A percentile compares a stretch with the other conserved stretches of the same genome.
phyloP scores from a whole-genome alignment of 2,329 filamentous ascomycete species.

The Alternaria solani region DNA sequence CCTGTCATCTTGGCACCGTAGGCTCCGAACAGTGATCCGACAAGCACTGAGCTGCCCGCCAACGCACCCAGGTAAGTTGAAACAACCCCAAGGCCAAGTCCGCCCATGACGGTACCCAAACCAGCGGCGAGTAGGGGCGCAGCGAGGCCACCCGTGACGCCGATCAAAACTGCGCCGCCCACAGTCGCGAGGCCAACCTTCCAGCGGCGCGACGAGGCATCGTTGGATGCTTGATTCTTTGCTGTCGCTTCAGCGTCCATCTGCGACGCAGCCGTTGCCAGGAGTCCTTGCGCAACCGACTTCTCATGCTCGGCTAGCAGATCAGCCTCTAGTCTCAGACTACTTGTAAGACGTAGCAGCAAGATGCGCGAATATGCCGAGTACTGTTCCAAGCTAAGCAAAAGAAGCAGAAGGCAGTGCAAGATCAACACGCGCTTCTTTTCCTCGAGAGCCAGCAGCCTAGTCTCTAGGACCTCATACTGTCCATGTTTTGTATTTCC shows the following conservation, averaged over 20 bases:
- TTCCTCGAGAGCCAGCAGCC: slow-evolving; percentile 46
- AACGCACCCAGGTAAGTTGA: slow-evolving; percentile 81
- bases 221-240: slow-evolving; percentile 73
- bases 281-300: slow-evolving; percentile 75
- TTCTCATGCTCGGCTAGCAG: slow-evolving; percentile 74
- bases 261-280: slow-evolving; percentile 69
- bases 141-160: slow-evolving; percentile 78
- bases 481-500: slow-evolving; percentile 24
- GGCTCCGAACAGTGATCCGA: slow-evolving; percentile 87
- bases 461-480: slow-evolving; percentile 49
- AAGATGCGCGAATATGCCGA: slow-evolving; percentile 74
- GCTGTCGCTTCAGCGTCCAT: slow-evolving; percentile 80
- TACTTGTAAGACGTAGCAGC: slow-evolving; percentile 73
- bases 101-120: slow-evolving; percentile 78
- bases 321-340: slow-evolving; percentile 70
- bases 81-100: slow-evolving; percentile 76
- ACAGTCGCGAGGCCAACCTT: slow-evolving; percentile 88
- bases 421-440: slow-evolving; percentile 70
- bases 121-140: slow-evolving; percentile 78
- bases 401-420: slow-evolving; percentile 73
- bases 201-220: slow-evolving; percentile 69
- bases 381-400: slow-evolving; percentile 80
- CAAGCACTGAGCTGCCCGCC: slow-evolving; percentile 78
- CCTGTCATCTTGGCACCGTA: slow-evolving; percentile 83
- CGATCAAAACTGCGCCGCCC: slow-evolving; percentile 83